Evolutionary conservation across 2,329 filamentous ascomycete species (phyloP).

Genomic region (Fusarium sp.): DNA sequence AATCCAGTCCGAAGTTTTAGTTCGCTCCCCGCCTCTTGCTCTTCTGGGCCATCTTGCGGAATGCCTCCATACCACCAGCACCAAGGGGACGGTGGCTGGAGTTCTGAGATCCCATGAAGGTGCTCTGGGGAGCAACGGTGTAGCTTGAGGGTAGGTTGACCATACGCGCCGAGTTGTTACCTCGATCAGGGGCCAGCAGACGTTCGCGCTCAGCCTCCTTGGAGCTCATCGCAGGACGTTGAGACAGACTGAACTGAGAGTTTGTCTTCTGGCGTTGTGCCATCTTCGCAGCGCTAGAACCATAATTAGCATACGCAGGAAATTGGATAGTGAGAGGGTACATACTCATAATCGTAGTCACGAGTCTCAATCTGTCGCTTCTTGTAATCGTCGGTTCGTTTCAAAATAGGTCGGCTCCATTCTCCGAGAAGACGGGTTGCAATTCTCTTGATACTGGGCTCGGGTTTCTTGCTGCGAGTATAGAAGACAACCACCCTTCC

Average conservation of each 20-base stretch:
- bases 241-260: slow-evolving; percentile 64
- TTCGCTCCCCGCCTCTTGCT: slow-evolving; percentile 63
- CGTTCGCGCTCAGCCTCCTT: slow-evolving; percentile 69
- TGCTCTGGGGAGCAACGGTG: slow-evolving; percentile 72
- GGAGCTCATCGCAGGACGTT: slow-evolving; percentile 61
- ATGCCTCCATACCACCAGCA: slow-evolving; percentile 73
- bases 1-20: slow-evolving; percentile 7
- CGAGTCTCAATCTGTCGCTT: slow-evolving; percentile 78
- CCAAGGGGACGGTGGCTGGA: slow-evolving; percentile 72
- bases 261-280: slow-evolving; percentile 64
- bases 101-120: slow-evolving; percentile 66
- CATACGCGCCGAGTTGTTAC: slow-evolving; percentile 69
- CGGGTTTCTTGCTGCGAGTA: slow-evolving; percentile 91
- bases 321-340: not conserved
- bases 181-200: slow-evolving; percentile 67
- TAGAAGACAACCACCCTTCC: slow-evolving; percentile 98
- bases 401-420: slow-evolving; percentile 95
- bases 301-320: slow-evolving; percentile 29
- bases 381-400: slow-evolving; percentile 94
- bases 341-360: slow-evolving; percentile 74
- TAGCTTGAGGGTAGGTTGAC: slow-evolving; percentile 68
- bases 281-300: slow-evolving; percentile 64
- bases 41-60: slow-evolving; percentile 75
- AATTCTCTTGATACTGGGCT: slow-evolving; percentile 90
- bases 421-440: slow-evolving; percentile 93